Evolutionary conservation across 768 basidiomycete species (phyloP).

Genomic region (Pleurotus platypus): DNA sequence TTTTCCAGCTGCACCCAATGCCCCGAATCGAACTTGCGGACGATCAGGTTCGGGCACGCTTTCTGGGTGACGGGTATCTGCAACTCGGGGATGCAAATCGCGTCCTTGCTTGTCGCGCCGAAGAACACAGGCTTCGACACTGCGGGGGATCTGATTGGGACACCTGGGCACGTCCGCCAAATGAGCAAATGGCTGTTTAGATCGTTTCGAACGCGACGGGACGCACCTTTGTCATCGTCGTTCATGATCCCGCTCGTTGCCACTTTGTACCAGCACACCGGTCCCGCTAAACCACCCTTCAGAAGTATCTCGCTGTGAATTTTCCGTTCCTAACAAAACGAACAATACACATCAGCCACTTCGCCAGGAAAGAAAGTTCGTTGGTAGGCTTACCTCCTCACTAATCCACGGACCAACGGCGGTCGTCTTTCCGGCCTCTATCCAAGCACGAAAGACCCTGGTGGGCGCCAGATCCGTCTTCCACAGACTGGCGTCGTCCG

Average conservation of each 20-base stretch:
- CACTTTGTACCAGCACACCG: conserved; percentile 32
- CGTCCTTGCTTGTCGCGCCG: conserved; percentile 27
- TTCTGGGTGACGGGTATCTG: conserved; percentile 8
- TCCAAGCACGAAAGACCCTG: conserved; percentile 32
- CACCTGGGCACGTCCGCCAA: conserved; percentile 9
- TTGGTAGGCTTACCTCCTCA: not conserved
- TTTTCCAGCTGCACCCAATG: conserved; percentile 36
- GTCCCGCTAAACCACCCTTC: conserved; percentile 24
- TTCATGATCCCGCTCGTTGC: conserved; percentile 18
- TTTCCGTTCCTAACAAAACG: conserved; percentile 20
- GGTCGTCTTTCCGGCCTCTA: conserved; percentile 25
- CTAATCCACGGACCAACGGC: conserved; percentile 14
- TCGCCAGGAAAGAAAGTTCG: not conserved
- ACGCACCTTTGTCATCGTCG: conserved; percentile 31
- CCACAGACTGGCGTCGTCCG: conserved; percentile 31
- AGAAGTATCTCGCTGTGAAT: conserved; percentile 14
- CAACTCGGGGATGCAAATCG: conserved; percentile 18
- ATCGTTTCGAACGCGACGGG: not conserved
- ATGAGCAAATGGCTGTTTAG: not conserved
- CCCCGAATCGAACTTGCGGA: conserved; percentile 32
- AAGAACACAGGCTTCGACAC: conserved; percentile 33
- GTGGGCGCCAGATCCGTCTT: conserved; percentile 29
- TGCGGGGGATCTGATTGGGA: conserved; percentile 21
- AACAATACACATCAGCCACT: not conserved
- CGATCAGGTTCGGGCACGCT: conserved; percentile 23